Percentiles rank a stretch among this genome's conserved stretches.
These are phyloP conservation scores for Grigorovia jiainica DNA, from an alignment of 805 yeast species.

Conservation along the genomic window DNA sequence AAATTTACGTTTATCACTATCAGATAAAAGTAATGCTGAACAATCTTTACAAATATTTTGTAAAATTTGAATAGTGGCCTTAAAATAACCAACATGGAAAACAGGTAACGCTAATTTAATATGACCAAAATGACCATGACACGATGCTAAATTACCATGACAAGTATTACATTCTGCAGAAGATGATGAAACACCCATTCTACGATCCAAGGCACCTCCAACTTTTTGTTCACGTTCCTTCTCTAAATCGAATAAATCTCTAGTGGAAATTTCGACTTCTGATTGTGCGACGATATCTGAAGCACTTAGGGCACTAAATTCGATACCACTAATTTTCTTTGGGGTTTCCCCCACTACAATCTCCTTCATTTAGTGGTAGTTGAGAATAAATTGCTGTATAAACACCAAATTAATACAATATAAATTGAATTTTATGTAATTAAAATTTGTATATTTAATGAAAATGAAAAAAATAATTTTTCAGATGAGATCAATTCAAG, in stretches of 20 bases:
- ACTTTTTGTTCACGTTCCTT: constrained; percentile 75
- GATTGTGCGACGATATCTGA: constrained; percentile 87
- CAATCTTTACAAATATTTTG: constrained; percentile 91
- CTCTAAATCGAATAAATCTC: constrained; percentile 87
- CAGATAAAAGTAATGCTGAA: constrained; percentile 67
- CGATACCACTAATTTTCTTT: constrained; percentile 79
- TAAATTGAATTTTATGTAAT: too few relatives aligned
- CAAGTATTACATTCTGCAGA: constrained; percentile 84
- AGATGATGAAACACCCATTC: constrained; percentile 91
- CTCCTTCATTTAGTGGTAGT: constrained; percentile 26
- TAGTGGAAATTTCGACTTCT: constrained; percentile 84
- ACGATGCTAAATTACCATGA: constrained; percentile 81
- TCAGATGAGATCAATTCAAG: background rate
- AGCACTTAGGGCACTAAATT: constrained; percentile 88
- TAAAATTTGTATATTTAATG: background rate
- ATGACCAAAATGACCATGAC: constrained; percentile 99
- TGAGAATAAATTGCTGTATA: background rate
- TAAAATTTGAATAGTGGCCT: constrained; percentile 75
- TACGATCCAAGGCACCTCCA: constrained; percentile 82
- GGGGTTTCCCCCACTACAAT: constrained; percentile 67
- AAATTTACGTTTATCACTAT: constrained; percentile 57
- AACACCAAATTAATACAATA: too few relatives aligned
- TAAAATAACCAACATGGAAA: constrained; percentile 95
- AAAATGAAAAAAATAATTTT: background rate
- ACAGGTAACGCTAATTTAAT: constrained; percentile 88